A percentile compares a stretch with the other conserved stretches of the same genome.
These are phyloP conservation scores for Hemisphaericaspora xylofermentans DNA, from an alignment of 1,139 yeast genomes.

Conservation along the genomic window DNA sequence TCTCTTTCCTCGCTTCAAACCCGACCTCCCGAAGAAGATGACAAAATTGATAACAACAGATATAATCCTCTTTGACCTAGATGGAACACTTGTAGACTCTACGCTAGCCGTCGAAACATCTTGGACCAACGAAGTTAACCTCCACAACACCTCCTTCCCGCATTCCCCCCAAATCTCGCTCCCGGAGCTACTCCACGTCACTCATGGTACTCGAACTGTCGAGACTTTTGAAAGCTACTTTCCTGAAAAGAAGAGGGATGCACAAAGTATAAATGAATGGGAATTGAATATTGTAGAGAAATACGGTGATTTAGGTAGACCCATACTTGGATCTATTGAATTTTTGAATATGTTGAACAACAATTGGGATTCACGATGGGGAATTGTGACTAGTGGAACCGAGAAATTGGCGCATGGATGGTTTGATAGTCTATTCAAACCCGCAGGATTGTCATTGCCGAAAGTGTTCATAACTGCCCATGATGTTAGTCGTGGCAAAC, in stretches of 20 bases:
- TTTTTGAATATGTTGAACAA: slow-evolving; percentile 14
- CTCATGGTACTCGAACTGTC: slow-evolving; percentile 21
- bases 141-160: slow-evolving; percentile 15
- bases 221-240: slow-evolving; percentile 17
- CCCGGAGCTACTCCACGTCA: slow-evolving; percentile 14
- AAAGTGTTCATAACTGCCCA: slow-evolving; percentile 22
- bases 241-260: slow-evolving; percentile 13
- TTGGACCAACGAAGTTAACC: slow-evolving; percentile 18
- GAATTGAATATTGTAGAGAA: slow-evolving; percentile 18
- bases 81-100: slow-evolving; percentile 24
- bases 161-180: slow-evolving; percentile 12
- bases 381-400: slow-evolving; percentile 24
- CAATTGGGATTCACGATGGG: slow-evolving; percentile 15
- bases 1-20: not conserved
- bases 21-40: not conserved
- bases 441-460: slow-evolving; percentile 12
- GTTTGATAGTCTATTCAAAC: slow-evolving; percentile 16
- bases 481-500: slow-evolving; percentile 17
- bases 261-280: slow-evolving; percentile 15
- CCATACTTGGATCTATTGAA: slow-evolving; percentile 16
- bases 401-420: slow-evolving; percentile 19
- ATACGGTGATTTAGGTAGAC: slow-evolving; percentile 19
- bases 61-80: slow-evolving; percentile 19
- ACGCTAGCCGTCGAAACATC: slow-evolving; percentile 21
- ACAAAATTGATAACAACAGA: slow-evolving; percentile 5